Evolutionary conservation across 768 basidiomycete genomes (phyloP), one percentile per base, ranked within the genome.

Genomic region (Hericium alpestre): DNA sequence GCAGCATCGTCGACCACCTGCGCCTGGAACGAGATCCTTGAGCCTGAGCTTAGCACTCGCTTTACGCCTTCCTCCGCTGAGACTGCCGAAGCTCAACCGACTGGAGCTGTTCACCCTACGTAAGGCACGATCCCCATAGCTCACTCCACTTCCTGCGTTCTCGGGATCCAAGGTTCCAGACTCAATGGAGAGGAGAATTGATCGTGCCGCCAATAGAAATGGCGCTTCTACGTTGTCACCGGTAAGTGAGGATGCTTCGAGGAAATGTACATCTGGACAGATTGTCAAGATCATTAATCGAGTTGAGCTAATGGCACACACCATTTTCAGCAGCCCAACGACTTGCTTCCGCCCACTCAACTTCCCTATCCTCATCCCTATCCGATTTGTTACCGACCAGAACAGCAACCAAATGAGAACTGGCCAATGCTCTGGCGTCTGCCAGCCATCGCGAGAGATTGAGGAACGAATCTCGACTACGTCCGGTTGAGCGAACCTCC

Each of bases 331-430:
- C 88, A 18, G 96, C 95, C 93, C 93, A 99, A 66, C 81, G 76
- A 65, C 90, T 92, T 10, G 92, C 96, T 72, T 99, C 96, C 23
- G 86, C 79, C 84, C 90, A 96, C 64, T 95, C 91, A 40, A 99
- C 93, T 70, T 98, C 90, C 54, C 96, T 76, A 53, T 93, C 92
- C 53, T 96, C 94, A 65, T 97, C 95, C 64, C 84, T 78, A 70
- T 99, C 96, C 13, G 88, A 81, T 74, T 99, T 98, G 71, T 93
- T 97, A 50, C 96, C 96, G 18, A 99, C 93, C 15, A 95, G 75
- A 41, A 94, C 90, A 1, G 82, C 82, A 56, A 95, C 90, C 2
- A 97, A 75, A 67, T 97, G 87, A 12, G 93, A 90, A 60, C 92
- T 93, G 13, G 89, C 95, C 58, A 99, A 73, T 11, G 95, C 91